phyloP scores from a whole-genome alignment of 164 flowering plant genomes.

The Vitis riparia region DNA sequence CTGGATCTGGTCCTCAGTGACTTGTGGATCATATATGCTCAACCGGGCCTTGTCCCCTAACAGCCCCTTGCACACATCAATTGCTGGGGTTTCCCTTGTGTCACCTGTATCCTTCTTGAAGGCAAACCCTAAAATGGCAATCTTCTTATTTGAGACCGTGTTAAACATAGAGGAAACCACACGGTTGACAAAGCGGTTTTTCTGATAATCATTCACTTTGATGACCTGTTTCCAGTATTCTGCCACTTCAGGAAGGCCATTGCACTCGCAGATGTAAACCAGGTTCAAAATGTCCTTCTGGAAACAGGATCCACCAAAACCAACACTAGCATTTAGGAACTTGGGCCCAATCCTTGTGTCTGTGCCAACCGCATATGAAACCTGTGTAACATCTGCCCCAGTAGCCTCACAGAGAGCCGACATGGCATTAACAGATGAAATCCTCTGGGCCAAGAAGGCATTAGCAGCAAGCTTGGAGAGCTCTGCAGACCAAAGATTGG shows the following conservation, averaged over 20 bases:
- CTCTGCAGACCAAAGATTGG: constrained; percentile 94
- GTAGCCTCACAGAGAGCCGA: constrained; percentile 95
- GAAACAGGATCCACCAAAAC: constrained; percentile 92
- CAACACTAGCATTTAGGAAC: constrained; percentile 85
- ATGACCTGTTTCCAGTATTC: constrained; percentile 92
- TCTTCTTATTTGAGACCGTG: constrained; percentile 76
- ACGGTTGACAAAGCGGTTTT: constrained; percentile 81
- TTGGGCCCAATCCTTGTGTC: constrained; percentile 83
- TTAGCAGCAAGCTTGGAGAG: constrained; percentile 94
- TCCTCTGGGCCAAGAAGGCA: constrained; percentile 89
- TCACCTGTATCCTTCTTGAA: constrained; percentile 94
- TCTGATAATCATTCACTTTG: constrained; percentile 86
- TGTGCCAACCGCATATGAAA: constrained; percentile 73
- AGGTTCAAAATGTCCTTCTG: constrained; percentile 89
- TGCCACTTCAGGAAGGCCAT: constrained; percentile 88
- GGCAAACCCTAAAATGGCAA: constrained; percentile 81
- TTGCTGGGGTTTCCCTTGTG: constrained; percentile 90
- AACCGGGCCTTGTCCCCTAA: constrained; percentile 63
- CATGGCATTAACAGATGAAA: constrained; percentile 91
- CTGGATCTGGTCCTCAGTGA: constrained; percentile 72
- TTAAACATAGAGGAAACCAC: constrained; percentile 89
- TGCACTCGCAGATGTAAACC: constrained; percentile 91
- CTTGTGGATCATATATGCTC: constrained; percentile 86
- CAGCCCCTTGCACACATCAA: constrained; percentile 90
- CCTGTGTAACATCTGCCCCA: constrained; percentile 76